A percentile compares a stretch with the other conserved stretches of the same genome.
Evolutionary conservation across 179 eudicot species (phyloP).

Genomic region (Vitellaria paradoxa): DNA sequence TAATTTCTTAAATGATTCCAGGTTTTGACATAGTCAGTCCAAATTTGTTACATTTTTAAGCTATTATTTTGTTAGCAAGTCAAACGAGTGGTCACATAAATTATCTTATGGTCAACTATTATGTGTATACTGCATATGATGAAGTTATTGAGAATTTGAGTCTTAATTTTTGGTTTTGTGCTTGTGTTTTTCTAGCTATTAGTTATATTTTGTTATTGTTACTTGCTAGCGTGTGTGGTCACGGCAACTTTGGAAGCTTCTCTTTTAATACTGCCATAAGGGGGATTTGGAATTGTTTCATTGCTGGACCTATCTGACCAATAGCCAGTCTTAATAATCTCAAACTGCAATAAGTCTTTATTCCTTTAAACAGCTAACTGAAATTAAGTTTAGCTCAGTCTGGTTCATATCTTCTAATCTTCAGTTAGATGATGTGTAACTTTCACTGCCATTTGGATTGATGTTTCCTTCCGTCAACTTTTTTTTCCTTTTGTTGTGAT

Average conservation of each 20-base stretch:
- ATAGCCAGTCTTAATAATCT: neutral
- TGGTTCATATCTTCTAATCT: neutral
- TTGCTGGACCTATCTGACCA: neutral
- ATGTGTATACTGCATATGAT: neutral
- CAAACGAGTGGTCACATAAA: neutral
- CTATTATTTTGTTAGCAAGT: neutral
- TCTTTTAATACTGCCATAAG: neutral
- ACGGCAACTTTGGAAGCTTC: neutral
- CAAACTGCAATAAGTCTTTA: neutral
- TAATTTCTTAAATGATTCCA: neutral
- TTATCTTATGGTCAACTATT: neutral
- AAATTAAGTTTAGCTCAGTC: neutral
- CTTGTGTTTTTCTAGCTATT: neutral
- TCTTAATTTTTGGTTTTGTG: no score
- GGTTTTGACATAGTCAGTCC: neutral
- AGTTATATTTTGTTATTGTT: neutral
- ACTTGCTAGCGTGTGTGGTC: neutral
- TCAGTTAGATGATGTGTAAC: neutral
- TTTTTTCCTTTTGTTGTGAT: neutral
- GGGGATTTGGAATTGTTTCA: constrained; percentile 1
- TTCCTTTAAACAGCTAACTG: neutral
- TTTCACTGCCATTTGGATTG: neutral
- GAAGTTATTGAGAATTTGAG: no score
- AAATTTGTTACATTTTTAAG: neutral
- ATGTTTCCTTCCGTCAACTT: neutral